These are phyloP conservation scores for Talaromyces verruculosus DNA, from an alignment of 2,329 filamentous ascomycete species.

Conservation along the genomic window DNA sequence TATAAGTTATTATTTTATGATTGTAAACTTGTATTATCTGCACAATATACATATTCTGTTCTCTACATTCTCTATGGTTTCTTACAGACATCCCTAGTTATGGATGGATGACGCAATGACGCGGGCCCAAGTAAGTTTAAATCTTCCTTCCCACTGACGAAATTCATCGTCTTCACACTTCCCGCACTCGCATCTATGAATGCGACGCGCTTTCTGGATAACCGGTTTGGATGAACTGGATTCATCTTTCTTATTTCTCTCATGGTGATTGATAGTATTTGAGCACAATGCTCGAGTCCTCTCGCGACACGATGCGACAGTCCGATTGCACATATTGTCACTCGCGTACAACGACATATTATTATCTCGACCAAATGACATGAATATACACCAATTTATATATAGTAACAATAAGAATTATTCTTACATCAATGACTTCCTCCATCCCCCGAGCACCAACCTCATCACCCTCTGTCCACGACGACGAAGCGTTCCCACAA, in stretches of 20 bases:
- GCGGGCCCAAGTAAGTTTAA: not conserved
- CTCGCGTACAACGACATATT: not conserved
- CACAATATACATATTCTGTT: slow-evolving; percentile 7
- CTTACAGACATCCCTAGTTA: not conserved
- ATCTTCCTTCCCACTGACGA: not conserved
- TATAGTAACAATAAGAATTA: not conserved
- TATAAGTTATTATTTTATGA: not conserved
- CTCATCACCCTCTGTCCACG: slow-evolving; percentile 10
- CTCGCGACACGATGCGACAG: slow-evolving; percentile 1
- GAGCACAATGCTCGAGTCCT: not conserved
- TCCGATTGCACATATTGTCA: not conserved
- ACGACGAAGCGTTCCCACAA: not conserved
- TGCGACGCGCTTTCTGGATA: not conserved
- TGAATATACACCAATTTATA: not conserved
- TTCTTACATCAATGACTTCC: slow-evolving; percentile 14
- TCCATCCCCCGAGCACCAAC: slow-evolving; percentile 13
- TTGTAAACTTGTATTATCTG: slow-evolving; percentile 10
- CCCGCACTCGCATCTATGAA: not conserved
- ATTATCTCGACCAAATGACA: not conserved
- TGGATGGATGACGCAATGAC: slow-evolving; percentile 10
- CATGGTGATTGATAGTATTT: not conserved
- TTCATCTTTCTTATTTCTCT: not conserved
- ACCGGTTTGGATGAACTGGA: too few species aligned
- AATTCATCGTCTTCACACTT: not conserved
- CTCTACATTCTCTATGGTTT: not conserved